A percentile compares a stretch with the other conserved stretches of the same genome.
phyloP scores from a whole-genome alignment of 768 basidiomycete genomes.

The Serpula lacrymans region DNA sequence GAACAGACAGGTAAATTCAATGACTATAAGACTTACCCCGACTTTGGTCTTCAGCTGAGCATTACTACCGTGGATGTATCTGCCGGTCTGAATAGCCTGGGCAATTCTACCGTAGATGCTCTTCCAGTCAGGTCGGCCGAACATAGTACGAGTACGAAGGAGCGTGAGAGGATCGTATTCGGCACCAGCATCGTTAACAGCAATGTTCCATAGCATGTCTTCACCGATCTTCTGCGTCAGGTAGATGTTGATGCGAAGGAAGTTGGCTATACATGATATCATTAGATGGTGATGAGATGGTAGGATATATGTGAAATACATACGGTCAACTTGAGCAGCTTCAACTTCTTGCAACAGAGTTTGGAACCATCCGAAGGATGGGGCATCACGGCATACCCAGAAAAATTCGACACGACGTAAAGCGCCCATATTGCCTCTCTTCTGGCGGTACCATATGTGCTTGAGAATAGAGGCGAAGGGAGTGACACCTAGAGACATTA shows the following conservation, averaged over 20 bases:
- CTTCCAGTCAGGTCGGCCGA: slow-evolving; percentile 90
- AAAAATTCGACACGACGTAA: slow-evolving; percentile 92
- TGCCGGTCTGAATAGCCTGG: slow-evolving; percentile 76
- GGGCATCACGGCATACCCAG: slow-evolving; percentile 91
- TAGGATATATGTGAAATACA: slow-evolving; percentile 11
- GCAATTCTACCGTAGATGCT: slow-evolving; percentile 72
- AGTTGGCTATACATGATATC: too few species aligned
- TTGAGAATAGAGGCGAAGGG: slow-evolving; percentile 94
- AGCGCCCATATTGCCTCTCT: slow-evolving; percentile 68
- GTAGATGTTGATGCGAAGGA: slow-evolving; percentile 89
- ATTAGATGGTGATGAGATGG: too few species aligned
- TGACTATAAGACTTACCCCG: slow-evolving; percentile 49
- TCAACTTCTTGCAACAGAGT: slow-evolving; percentile 85
- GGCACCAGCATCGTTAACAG: slow-evolving; percentile 80
- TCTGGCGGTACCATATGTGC: slow-evolving; percentile 94
- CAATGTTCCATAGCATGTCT: slow-evolving; percentile 90
- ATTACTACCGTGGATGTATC: slow-evolving; percentile 76
- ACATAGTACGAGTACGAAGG: slow-evolving; percentile 85
- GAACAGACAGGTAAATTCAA: slow-evolving; percentile 6
- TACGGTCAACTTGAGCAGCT: slow-evolving; percentile 83
- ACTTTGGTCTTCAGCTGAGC: slow-evolving; percentile 81
- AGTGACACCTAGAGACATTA: slow-evolving; percentile 61
- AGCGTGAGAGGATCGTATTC: slow-evolving; percentile 89
- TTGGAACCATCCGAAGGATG: slow-evolving; percentile 99
- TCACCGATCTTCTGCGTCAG: slow-evolving; percentile 82